Base-by-base conservation (phyloP, 495 filamentous ascomycete species). In the Acidomyces sp. region DNA sequence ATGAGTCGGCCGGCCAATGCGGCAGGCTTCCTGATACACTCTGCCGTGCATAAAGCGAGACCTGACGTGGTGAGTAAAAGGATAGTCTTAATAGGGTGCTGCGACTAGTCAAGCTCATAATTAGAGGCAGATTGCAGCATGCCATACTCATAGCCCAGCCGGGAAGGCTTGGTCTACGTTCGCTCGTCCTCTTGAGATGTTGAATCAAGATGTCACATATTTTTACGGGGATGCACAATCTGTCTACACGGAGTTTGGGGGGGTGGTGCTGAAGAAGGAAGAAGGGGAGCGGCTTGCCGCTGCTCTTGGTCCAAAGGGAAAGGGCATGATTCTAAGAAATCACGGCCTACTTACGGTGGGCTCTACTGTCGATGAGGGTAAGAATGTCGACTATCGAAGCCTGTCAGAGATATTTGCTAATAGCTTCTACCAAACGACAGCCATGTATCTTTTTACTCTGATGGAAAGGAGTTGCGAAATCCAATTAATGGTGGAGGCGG, bases 381-480 rank as follows among this genome's bases (percentile, higher is more conserved):
- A n/a, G n/a, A n/a, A n/a, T n/a, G n/a, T n/a, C n/a, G n/a, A n/a
- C n/a, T n/a, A n/a, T n/a, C n/a, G n/a, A n/a, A n/a, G n/a, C n/a
- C n/a, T n/a, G n/a, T n/a, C n/a, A n/a, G n/a, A n/a, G n/a, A n/a
- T n/a, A n/a, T n/a, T n/a, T n/a, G n/a, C n/a, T n/a, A n/a, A n/a
- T n/a, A n/a, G n/a, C n/a, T n/a, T n/a, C n/a, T n/a, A n/a, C n/a
- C n/a, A n/a, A n/a, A n/a, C n/a, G n/a, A n/a, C n/a, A n/a, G 61
- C 61, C 9, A 54, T 54, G 6, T 64, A 53, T 30, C 43, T 64
- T 20, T 58, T 56, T 41, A 60, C 55, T 13, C 42, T 61, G 28
- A 62, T 64, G 59, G 61, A 64, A 37, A 46, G 59, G 34, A 57
- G 54, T 26, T 64, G 61, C 39, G 53, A 61, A 40, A 39, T 62